Base-by-base conservation (phyloP, 345 rosid species). In the Citrus unshiu region DNA sequence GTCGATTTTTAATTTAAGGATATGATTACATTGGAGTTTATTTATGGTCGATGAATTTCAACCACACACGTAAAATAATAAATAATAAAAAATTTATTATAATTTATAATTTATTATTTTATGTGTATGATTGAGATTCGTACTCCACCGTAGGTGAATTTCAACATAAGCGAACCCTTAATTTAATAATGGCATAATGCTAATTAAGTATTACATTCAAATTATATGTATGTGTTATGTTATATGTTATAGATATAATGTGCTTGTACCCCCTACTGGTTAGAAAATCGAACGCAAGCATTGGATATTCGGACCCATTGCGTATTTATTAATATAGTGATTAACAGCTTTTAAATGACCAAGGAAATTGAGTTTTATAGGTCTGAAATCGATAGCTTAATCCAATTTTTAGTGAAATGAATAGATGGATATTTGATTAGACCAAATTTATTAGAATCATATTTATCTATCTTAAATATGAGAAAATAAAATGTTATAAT, bases 121-220 rank as follows among this genome's bases (percentile, higher is more conserved):
- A 3, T 0, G 4, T 3, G 32, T 3, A 0, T 30, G 32, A 0
- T 0, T 30, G 0, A 30, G 0, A 27, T 30, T 32, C 0, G 4
- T 32, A 32, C 0, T 32, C 34, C 0, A 30, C 0, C 0, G 32
- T 3, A 30, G 0, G 0, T 30, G 0, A 30, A 30, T 0, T 30
- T 0, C 0, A 32, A 32, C 32, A 30, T 30, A 30, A 3, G 0
- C 0, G 0, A 30, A 30, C 4, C 0, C 0, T 59, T 9, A 9
- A 59, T 59, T 40, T 8, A 40, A 40, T 9, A 10, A 39, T 39
- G 40, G 0, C 0, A 8, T 7, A 0, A 40, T 40, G 4, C 3
- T 40, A 40, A 9, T 40, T 40, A 40, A 40, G 46, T 2, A 9
- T 9, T 13, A 0, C 18, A 13, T 13, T 3, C 5, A 46, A 13